Base-by-base conservation (phyloP, 2,329 filamentous ascomycete genomes). In the Colletotrichum chrysophilum region DNA sequence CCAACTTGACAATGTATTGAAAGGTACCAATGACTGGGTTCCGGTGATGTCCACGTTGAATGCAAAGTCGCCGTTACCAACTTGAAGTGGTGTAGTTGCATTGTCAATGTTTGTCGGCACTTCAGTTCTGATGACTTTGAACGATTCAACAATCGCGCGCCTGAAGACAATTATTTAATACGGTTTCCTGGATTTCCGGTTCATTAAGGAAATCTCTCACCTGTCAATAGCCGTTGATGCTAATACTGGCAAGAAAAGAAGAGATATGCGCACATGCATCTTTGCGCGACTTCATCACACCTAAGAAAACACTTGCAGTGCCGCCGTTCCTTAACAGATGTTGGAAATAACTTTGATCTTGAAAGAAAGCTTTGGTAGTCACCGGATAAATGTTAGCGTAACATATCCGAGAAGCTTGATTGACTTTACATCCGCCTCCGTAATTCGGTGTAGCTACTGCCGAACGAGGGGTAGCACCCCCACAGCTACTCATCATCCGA, bases 51-150 rank as follows among this genome's bases (percentile, higher is more conserved):
- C 87, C 7, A 85, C 85, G 7, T 84, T 85, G 74, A 88, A 88
- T 4, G 87, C 87, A 76, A 88, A 87, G 78, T 88, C 86, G 13
- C 87, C 86, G 77, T 88, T 88, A n/a, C 86, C 87, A 5, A 88
- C 86, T 76, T 88, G 87, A 36, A 91, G 81, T 21, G 65, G 65
- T 34, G 43, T 56, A 3, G 65, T 67, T 6, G 65, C 26, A 56
- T 67, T 56, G 5, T 67, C 65, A 32, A 67, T 67, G 4, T 13
- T 30, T 14, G 8, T 26, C 5, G 43, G 65, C 2, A 67, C 48
- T 30, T 55, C 36, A 18, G 65, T 55, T 10, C 43, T 28, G 7
- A 67, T 13, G 32, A 67, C 65, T n/a, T 67, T 67, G 38, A 26
- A 67, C 12, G 26, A 55, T 26, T 65, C 16, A 8, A 38, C 28